phyloP scores from a whole-genome alignment of 2,329 filamentous ascomycete genomes.

The Ciborinia camelliae region DNA sequence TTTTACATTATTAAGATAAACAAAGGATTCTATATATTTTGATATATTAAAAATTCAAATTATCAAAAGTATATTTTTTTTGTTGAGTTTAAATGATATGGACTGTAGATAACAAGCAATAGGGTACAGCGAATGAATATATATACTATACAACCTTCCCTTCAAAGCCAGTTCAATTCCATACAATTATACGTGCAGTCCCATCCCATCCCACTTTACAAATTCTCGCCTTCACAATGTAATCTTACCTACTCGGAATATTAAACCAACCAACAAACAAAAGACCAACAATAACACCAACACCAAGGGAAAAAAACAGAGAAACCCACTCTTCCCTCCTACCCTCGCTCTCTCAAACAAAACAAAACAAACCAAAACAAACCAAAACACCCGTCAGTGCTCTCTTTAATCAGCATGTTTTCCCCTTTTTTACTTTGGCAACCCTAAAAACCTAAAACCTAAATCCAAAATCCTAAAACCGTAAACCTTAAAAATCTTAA shows the following conservation, averaged over 20 bases:
- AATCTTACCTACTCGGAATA: too few species aligned
- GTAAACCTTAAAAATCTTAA: too few species aligned
- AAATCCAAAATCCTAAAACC: not conserved
- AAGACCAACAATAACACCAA: too few species aligned
- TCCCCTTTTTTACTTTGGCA: not conserved
- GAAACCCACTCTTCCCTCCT: not conserved
- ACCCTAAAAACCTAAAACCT: not conserved
- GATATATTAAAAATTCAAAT: too few species aligned
- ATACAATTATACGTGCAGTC: not conserved
- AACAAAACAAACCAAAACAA: not conserved
- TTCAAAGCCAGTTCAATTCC: not conserved
- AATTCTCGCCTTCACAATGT: not conserved
- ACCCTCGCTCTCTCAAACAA: not conserved
- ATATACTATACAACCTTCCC: not conserved
- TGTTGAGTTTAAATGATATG: too few species aligned
- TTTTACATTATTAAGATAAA: too few species aligned
- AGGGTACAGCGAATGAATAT: not conserved
- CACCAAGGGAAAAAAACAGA: too few species aligned
- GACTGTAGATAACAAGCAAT: constrained; percentile 3
- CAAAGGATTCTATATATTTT: too few species aligned
- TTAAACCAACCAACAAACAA: too few species aligned
- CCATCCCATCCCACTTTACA: not conserved
- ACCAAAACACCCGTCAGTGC: constrained; percentile 32
- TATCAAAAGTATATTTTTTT: too few species aligned
- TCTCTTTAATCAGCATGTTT: constrained; percentile 37